Percentiles rank a stretch among this genome's conserved stretches.
phyloP scores from a whole-genome alignment of 83 land plant genomes.

The Picea mariana region DNA sequence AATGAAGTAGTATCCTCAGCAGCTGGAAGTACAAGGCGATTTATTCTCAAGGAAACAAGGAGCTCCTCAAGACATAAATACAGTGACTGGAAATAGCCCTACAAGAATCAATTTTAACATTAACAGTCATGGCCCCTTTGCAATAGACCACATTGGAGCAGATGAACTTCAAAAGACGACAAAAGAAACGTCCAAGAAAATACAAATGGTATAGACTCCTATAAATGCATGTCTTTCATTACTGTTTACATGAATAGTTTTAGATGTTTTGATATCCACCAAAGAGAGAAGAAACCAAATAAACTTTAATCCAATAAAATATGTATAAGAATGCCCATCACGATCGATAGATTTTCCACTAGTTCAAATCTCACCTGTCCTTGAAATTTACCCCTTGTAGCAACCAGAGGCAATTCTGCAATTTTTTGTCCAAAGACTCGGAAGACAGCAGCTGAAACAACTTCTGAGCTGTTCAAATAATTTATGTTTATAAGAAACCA shows the following conservation, averaged over 20 bases:
- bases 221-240: not conserved
- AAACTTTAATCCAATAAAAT: not conserved
- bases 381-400: constrained; percentile 53
- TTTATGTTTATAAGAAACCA: not conserved
- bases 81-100: constrained; percentile 82
- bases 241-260: not conserved
- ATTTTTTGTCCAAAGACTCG: constrained; percentile 73
- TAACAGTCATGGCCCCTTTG: not conserved
- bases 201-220: not conserved
- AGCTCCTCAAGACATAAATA: constrained; percentile 67
- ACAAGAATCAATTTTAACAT: not conserved
- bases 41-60: constrained; percentile 47
- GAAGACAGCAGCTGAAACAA: constrained; percentile 79
- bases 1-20: constrained; percentile 79
- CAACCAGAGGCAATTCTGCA: constrained; percentile 89
- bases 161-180: not conserved
- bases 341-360: too few species aligned
- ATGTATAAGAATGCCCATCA: not conserved
- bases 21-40: constrained; percentile 72
- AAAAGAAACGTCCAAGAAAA: not conserved
- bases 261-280: not conserved
- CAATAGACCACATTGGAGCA: not conserved
- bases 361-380: constrained; percentile 58
- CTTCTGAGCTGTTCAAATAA: constrained; percentile 54
- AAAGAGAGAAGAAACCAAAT: not conserved